Evolutionary conservation across 2,329 filamentous ascomycete species (phyloP), one percentile per base, ranked within the genome.

Genomic region (Colletotrichum sansevieriae): DNA sequence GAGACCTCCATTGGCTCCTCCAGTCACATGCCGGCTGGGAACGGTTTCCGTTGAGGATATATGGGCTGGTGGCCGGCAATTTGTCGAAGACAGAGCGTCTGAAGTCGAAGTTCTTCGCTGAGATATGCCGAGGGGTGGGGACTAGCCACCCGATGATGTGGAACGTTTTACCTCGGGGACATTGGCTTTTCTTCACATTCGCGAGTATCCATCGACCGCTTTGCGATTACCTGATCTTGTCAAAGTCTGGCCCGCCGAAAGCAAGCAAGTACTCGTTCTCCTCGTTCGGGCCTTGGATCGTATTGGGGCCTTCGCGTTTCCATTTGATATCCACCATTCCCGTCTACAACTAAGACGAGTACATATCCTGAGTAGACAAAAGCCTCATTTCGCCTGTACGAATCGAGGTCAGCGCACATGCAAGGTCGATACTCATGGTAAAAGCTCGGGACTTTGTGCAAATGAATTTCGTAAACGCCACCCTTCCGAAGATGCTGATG

Each of bases 61-160:
- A 90, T 0, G 89, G 89, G 72, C 87, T 86, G 1, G 84, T 81
- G 1, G 81, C 74, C 0, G 89, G 89, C 22, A 91, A 80, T 7
- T 82, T 83, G 71, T 86, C 82, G 70, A 92, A 92, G 52, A 90
- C 83, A 0, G 84, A 84, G 22, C 84, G 82, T 56, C 87, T 82
- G 20, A 92, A 83, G 22, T 88, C 88, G 71, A 92, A 92, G 80
- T 92, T 92, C 79, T 91, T 91, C 41, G 90, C 89, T 0, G 92
- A 80, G 51, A 92, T 82, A 51, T 75, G 71, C 58, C 85, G 87
- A 0, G 90, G 90, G 0, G 90, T 92, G 74, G 91, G 90, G 0
- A 85, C 80, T 41, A 92, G 83, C 90, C 90, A 92, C 79, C 92
- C 90, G 71, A 90, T 89, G 25, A 92, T 83, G 79, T 89, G 91